Evolutionary conservation across 2,329 filamentous ascomycete species (phyloP).

Genomic region (Microcyclosporella mali): DNA sequence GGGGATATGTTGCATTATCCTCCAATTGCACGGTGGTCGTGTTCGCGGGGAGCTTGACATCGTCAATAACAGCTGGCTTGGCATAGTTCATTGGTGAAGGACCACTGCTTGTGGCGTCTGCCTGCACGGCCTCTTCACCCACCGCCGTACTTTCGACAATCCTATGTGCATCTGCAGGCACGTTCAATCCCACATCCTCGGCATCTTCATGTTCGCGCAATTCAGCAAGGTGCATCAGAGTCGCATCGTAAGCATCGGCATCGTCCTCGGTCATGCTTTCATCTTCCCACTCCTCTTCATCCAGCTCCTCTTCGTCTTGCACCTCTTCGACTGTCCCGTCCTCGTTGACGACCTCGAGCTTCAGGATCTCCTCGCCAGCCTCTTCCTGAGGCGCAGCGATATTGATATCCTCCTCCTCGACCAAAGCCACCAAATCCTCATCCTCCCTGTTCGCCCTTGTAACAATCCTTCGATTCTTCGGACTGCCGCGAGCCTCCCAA

Average conservation of each 20-base stretch:
- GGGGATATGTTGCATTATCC: no score
- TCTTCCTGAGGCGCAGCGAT: not conserved
- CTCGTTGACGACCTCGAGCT: conserved; percentile 25
- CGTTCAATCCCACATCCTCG: no score
- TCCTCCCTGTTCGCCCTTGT: conserved; percentile 19
- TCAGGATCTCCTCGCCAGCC: conserved; percentile 16
- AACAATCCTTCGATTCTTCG: conserved; percentile 24
- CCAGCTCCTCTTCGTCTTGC: conserved; percentile 9
- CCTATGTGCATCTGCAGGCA: no score
- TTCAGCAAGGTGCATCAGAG: conserved; percentile 12
- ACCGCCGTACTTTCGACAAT: no score
- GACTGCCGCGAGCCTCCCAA: conserved; percentile 28
- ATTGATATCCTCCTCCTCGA: conserved; percentile 8
- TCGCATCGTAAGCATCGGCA: conserved; percentile 7
- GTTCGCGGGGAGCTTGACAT: no score
- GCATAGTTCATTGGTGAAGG: not conserved
- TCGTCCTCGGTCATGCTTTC: conserved; percentile 14
- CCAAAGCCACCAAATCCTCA: conserved; percentile 20
- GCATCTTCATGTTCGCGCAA: no score
- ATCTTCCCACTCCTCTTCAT: conserved; percentile 24
- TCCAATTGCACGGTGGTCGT: no score
- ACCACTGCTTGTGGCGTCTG: conserved; percentile 1
- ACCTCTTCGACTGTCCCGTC: conserved; percentile 18
- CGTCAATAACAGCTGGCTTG: no score
- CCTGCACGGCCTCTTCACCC: conserved; percentile 8